Conservation (phyloP, 2,329 filamentous ascomycete genomes). For the Didymella segeticola region DNA sequence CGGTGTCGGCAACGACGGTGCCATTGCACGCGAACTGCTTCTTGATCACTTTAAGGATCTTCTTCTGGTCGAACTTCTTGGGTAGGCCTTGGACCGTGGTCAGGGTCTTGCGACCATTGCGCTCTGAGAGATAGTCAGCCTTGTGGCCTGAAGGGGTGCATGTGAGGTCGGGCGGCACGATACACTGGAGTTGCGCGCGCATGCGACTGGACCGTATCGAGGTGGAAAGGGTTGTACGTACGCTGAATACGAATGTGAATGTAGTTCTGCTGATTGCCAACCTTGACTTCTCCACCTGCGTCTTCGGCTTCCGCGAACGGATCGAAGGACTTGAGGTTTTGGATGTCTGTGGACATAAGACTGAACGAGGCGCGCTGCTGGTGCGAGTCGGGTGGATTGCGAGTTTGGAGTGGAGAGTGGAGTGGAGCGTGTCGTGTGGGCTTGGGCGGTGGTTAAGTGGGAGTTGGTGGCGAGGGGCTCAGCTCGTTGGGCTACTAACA, state of each 20-base stretch:
- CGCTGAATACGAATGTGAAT: conserved; percentile 99
- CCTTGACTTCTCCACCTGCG: conserved; percentile 88
- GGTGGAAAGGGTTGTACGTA: conserved; percentile 61
- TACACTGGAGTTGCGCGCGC: not conserved
- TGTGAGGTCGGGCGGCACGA: not conserved
- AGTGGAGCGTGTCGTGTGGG: conserved; percentile 5
- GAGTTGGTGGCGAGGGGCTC: conserved; percentile 8
- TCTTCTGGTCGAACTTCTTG: conserved; percentile 99
- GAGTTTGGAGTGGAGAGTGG: conserved; percentile 4
- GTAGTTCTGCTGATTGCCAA: conserved; percentile 90
- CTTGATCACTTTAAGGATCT: conserved; percentile 99
- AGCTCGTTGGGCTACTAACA: conserved; percentile 2
- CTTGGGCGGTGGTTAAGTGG: not conserved
- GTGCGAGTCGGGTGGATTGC: conserved; percentile 13
- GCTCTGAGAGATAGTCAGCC: conserved; percentile 76
- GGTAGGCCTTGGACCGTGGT: conserved; percentile 99
- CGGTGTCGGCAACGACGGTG: conserved; percentile 93
- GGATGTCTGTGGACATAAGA: conserved; percentile 48
- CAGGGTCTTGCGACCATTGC: conserved; percentile 99
- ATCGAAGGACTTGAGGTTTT: conserved; percentile 66
- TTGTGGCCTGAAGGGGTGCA: conserved; percentile 4
- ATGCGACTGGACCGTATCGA: not conserved
- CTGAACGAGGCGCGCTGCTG: conserved; percentile 41
- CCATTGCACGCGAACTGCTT: conserved; percentile 99
- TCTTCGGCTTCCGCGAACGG: conserved; percentile 99